Percentiles rank a stretch among this genome's conserved stretches.
Conservation (phyloP, 495 filamentous ascomycete genomes). For the Xylaria grammica region DNA sequence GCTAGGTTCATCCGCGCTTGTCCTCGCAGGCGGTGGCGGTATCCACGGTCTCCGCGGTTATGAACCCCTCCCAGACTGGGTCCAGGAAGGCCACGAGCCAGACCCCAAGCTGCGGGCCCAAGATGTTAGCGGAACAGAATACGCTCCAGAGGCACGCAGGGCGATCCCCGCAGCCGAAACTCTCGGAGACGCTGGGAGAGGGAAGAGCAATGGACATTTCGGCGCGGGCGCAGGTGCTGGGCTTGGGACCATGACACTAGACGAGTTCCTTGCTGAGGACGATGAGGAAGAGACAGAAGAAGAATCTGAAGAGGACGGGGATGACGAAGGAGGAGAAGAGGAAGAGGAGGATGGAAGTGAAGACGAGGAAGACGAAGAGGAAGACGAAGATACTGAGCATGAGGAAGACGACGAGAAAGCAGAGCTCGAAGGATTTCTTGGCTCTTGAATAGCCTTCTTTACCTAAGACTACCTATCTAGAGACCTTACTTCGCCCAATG, state of each 20-base stretch:
- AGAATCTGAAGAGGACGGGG: constrained; percentile 60
- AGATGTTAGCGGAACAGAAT: constrained; percentile 39
- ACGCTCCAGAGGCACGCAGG: constrained; percentile 44
- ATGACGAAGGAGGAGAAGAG: constrained; percentile 48
- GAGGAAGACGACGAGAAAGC: constrained; percentile 38
- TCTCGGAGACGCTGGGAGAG: constrained; percentile 61
- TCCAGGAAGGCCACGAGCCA: constrained; percentile 78
- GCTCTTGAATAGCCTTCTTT: constrained; percentile 20
- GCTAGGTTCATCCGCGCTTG: constrained; percentile 82
- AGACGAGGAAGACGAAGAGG: constrained; percentile 40
- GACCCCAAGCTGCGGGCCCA: constrained; percentile 71
- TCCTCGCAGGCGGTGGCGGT: constrained; percentile 76
- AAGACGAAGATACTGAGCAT: constrained; percentile 45
- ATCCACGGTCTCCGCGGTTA: constrained; percentile 76
- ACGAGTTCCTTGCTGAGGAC: constrained; percentile 86
- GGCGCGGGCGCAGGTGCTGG: constrained; percentile 47
- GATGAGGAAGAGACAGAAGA: constrained; percentile 46
- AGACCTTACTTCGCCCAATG: not conserved
- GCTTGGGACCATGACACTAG: constrained; percentile 71
- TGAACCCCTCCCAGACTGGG: constrained; percentile 81
- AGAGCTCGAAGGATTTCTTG: constrained; percentile 39
- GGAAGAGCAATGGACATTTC: constrained; percentile 59
- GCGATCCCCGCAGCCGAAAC: constrained; percentile 66
- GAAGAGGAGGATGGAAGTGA: constrained; percentile 42
- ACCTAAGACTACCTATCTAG: not conserved